Evolutionary conservation across 306 rosid species (phyloP), one percentile per base, ranked within the genome.

Genomic region (Acacia confusa): DNA sequence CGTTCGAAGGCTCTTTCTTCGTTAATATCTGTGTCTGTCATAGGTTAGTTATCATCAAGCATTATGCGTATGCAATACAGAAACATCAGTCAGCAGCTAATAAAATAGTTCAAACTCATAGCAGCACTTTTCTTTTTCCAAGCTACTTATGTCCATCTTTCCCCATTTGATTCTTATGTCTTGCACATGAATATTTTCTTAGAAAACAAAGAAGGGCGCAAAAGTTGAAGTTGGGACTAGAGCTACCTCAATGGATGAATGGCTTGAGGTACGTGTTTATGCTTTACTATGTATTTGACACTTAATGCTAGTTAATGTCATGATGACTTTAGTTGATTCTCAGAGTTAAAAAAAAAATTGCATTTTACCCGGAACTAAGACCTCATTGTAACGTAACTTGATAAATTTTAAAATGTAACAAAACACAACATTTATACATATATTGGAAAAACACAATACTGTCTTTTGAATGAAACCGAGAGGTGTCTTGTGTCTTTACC

Each of bases 141-240:
- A 65, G 69, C 82, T 79, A 45, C 63, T 6, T 81, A 61, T 65
- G 20, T 87, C 30, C 60, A 70, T 82, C 25, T 30, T 45, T 65
- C 57, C 9, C 77, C 8, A 38, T 36, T 45, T 79, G 71, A 28
- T 73, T 43, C 55, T 81, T 22, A 61, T 45, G 27, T 57, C n/a
- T 41, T 86, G 16, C 76, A 4, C 66, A 7, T 79, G 69, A 77
- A 80, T 83, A 71, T 78, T 83, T 78, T 68, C 20, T 64, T 79
- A 95, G 99, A 93, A 92, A 91, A 77, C 98, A 82, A 95, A 93
- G 91, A 89, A 94, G 87, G 88, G 89, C 78, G 90, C 99, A 76
- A 95, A 92, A 84, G 93, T 95, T 78, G 99, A 95, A 88, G 92
- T 95, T 79, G 99, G 98, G 81, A 95, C 99, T 40, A 90, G 83